Base-by-base conservation (phyloP, 768 basidiomycete species). In the Clavaria fumosa region DNA sequence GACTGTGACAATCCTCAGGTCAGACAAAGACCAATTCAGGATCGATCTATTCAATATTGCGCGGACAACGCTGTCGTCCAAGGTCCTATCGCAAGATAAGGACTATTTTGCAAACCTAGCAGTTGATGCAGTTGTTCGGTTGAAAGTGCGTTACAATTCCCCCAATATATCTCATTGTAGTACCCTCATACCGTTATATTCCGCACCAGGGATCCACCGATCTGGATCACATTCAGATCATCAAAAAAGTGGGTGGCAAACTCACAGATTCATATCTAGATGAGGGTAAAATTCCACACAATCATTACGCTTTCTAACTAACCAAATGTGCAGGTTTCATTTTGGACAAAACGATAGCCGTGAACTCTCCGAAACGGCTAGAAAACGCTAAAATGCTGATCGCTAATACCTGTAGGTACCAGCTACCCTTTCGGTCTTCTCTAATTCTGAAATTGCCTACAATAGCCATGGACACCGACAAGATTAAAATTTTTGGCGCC, bases 401-500 rank as follows among this genome's bases (percentile, higher is more conserved):
- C 43, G 89, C 93, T 36, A 97, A 97, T 51, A 99, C 95, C n/a
- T 85, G 91, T 90, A 50, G 46, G 85, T 60, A 31, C 33, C 20
- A n/a, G 7, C 18, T 14, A 23, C 18, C 7, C 18, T n/a, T 24
- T 37, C 3, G 23, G 34, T 14, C 7, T 34, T 40, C 4, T 39
- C 35, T 6, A 42, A 4, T 27, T 30, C 17, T 33, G 43, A 30
- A n/a, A 23, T 18, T 28, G 30, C 11, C 20, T 22, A 15, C 26
- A 38, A 7, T 46, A 91, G 90, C 95, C 3, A 97, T 97, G 95
- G 95, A 99, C 61, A 99, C 95, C 19, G 95, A 99, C 62, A 99
- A 99, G 59, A 95, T 97, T 67, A 99, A 99, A 62, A 81, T 99
- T 43, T 99, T 99, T 44, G 95, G 95, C 30, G 93, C 95, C 0